A percentile compares a stretch with the other conserved stretches of the same genome.
Evolutionary conservation across 768 basidiomycete genomes (phyloP).

Genomic region (Boletus sp.): DNA sequence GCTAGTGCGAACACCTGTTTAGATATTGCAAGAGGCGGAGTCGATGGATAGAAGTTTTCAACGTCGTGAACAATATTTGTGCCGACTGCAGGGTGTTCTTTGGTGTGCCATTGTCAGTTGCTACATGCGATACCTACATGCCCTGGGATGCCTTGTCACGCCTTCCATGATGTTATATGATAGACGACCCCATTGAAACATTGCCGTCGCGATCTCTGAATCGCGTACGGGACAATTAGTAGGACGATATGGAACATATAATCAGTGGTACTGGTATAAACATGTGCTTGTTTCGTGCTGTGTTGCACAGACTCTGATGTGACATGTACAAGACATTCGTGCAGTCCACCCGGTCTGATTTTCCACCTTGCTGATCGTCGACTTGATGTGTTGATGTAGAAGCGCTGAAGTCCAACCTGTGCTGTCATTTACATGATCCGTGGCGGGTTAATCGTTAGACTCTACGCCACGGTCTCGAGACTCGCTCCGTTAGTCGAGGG

Average conservation of each 20-base stretch:
- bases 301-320: not conserved
- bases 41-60: slow-evolving; percentile 5
- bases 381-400: not conserved
- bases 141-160: slow-evolving; percentile 11
- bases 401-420: not conserved
- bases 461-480: not conserved
- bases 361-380: not conserved
- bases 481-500: not conserved
- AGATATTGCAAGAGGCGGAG: not conserved
- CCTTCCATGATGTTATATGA: not conserved
- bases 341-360: not conserved
- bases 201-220: not conserved
- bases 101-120: not conserved
- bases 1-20: slow-evolving; percentile 19
- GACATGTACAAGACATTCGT: not conserved
- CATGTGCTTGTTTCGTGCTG: not conserved
- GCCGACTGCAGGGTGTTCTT: not conserved
- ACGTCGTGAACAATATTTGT: slow-evolving; percentile 3
- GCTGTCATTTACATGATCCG: not conserved
- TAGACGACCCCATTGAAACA: not conserved
- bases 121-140: slow-evolving; percentile 17
- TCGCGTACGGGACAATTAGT: no score
- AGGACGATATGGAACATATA: not conserved
- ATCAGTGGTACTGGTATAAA: not conserved
- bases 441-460: not conserved